Evolutionary conservation across 495 filamentous ascomycete genomes (phyloP).

Genomic region (Poronia punctata): DNA sequence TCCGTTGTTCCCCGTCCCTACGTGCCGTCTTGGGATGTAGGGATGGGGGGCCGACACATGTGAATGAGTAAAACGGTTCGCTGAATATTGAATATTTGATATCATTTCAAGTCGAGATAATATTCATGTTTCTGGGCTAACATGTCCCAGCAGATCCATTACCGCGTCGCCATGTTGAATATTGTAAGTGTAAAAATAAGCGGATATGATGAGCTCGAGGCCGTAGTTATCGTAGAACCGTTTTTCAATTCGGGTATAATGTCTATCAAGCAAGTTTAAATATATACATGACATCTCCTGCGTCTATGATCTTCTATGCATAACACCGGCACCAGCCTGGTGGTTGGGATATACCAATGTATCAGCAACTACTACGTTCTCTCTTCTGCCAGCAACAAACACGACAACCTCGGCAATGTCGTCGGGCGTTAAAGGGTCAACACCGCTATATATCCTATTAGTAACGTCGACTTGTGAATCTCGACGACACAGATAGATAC

Average conservation of each 20-base stretch:
- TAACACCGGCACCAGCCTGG: constrained; percentile 29
- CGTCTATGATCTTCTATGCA: constrained; percentile 28
- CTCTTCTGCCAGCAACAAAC: constrained; percentile 77
- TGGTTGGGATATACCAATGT: constrained; percentile 88
- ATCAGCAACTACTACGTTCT: constrained; percentile 95
- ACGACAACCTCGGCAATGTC: constrained; percentile 95
- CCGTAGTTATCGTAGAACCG: not conserved
- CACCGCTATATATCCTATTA: constrained; percentile 49
- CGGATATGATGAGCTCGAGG: no score
- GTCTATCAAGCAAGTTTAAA: constrained; percentile 9
- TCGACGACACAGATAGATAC: constrained; percentile 23
- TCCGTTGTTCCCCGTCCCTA: constrained; percentile 29
- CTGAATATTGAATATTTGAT: constrained; percentile 2
- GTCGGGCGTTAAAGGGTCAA: constrained; percentile 86
- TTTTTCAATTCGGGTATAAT: no score
- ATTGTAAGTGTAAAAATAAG: no score
- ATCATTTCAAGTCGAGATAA: not conserved
- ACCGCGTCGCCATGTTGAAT: no score
- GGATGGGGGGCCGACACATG: constrained; percentile 33
- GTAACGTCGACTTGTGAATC: not conserved
- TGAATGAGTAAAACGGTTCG: constrained; percentile 48
- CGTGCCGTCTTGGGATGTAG: constrained; percentile 39
- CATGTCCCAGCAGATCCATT: no score
- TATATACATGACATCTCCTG: not conserved
- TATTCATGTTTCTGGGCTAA: constrained; percentile 2